Evolutionary conservation across 1,139 yeast genomes (phyloP).

Genomic region (Schwanniomyces etchellsii): DNA sequence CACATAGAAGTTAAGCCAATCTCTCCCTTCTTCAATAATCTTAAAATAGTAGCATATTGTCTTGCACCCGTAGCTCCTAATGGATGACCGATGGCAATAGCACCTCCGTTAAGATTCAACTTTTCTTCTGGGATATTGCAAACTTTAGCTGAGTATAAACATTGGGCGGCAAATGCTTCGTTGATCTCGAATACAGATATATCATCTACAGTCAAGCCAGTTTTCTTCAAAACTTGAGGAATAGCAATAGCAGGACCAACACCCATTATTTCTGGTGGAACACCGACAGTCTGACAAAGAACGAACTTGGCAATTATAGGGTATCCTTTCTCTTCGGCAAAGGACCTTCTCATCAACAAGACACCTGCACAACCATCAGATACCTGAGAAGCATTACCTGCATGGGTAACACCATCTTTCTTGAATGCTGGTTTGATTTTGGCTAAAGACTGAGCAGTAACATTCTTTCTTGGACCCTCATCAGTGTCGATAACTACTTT

Average conservation of each 20-base stretch:
- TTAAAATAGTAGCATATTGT: slow-evolving; percentile 81
- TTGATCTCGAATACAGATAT: slow-evolving; percentile 78
- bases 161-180: slow-evolving; percentile 96
- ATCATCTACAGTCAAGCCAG: slow-evolving; percentile 61
- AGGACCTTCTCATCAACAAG: slow-evolving; percentile 78
- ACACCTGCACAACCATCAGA: slow-evolving; percentile 96
- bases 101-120: slow-evolving; percentile 93
- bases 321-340: slow-evolving; percentile 70
- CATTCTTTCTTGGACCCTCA: slow-evolving; percentile 89
- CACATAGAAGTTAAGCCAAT: slow-evolving; percentile 94
- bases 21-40: slow-evolving; percentile 75
- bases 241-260: slow-evolving; percentile 94
- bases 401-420: slow-evolving; percentile 79
- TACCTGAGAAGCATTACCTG: slow-evolving; percentile 92
- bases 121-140: slow-evolving; percentile 63
- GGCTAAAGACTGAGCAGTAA: slow-evolving; percentile 67
- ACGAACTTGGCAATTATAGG: slow-evolving; percentile 70
- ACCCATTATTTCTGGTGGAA: slow-evolving; percentile 97
- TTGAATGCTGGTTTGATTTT: slow-evolving; percentile 87
- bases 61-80: slow-evolving; percentile 95
- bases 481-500: slow-evolving; percentile 58
- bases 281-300: slow-evolving; percentile 75
- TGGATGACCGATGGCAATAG: slow-evolving; percentile 95
- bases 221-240: slow-evolving; percentile 67
- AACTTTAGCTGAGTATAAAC: slow-evolving; percentile 65